Percentiles rank a stretch among this genome's conserved stretches.
These are phyloP conservation scores for barley (Hordeum vulgare) DNA, from an alignment of 176 grass and related monocot species.

Conservation along the genomic window MorexV3_pseudomolecules_assembly NC_058521.1:441591788-441592287, in stretches of 20 bases:
- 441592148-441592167: not conserved
- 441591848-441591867: conserved; percentile 20
- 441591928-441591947: conserved; percentile 35
- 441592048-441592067: conserved; percentile 62
- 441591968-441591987: not conserved
- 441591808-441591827: conserved; percentile 45
- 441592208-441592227: conserved; percentile 11
- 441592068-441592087: conserved; percentile 62
- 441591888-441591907: conserved; percentile 30
- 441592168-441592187: conserved; percentile 16
- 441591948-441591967: conserved; percentile 19
- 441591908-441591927: conserved; percentile 48
- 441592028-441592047: conserved; percentile 35
- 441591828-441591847: conserved; percentile 35
- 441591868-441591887: conserved; percentile 39
- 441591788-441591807: conserved; percentile 28
- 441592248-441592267: conserved; percentile 15
- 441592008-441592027: conserved; percentile 42
- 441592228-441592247: conserved; percentile 32
- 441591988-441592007: conserved; percentile 24
- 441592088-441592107: conserved; percentile 72
- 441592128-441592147: conserved; percentile 29
- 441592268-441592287: conserved; percentile 3
- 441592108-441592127: conserved; percentile 67
- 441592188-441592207: conserved; percentile 22